Percentiles rank a stretch among this genome's conserved stretches.
These are phyloP conservation scores for Priceomyces haplophilus DNA, from an alignment of 805 yeast genomes.

Conservation along the genomic window DNA sequence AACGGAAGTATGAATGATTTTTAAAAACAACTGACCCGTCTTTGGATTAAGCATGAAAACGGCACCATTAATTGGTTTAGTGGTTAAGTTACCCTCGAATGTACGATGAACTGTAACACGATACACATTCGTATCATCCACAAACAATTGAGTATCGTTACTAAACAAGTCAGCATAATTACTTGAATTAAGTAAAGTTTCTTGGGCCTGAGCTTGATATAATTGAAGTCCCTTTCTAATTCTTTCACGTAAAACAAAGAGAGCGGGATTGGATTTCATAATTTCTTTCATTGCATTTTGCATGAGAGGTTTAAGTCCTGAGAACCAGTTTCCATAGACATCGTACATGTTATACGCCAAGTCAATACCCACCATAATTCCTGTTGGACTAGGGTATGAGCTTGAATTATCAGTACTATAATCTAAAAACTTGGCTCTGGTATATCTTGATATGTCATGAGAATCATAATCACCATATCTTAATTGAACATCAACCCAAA, in stretches of 20 bases:
- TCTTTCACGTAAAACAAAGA: conserved; percentile 88
- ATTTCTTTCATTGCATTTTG: conserved; percentile 91
- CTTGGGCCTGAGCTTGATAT: conserved; percentile 91
- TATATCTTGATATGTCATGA: conserved; percentile 91
- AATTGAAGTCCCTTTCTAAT: conserved; percentile 91
- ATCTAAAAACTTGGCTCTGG: conserved; percentile 88
- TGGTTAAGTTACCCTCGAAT: conserved; percentile 86
- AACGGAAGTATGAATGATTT: conserved; percentile 87
- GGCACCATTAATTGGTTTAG: conserved; percentile 92
- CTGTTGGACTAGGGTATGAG: conserved; percentile 89
- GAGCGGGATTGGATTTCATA: conserved; percentile 92
- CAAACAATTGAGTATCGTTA: conserved; percentile 76
- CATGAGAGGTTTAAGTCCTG: conserved; percentile 85
- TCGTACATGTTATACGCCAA: conserved; percentile 94
- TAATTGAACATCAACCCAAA: conserved; percentile 93
- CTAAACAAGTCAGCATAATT: conserved; percentile 89
- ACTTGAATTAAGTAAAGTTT: conserved; percentile 81
- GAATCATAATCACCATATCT: conserved; percentile 97
- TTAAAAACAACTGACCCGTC: conserved; percentile 85
- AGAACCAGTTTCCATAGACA: conserved; percentile 97
- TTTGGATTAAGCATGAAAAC: conserved; percentile 86
- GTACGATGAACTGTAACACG: conserved; percentile 90
- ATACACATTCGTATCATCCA: conserved; percentile 93
- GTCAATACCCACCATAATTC: conserved; percentile 86
- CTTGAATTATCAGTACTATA: conserved; percentile 86